phyloP scores from a whole-genome alignment of 495 filamentous ascomycete genomes.

The Aspergillus heteromorphus region DNA sequence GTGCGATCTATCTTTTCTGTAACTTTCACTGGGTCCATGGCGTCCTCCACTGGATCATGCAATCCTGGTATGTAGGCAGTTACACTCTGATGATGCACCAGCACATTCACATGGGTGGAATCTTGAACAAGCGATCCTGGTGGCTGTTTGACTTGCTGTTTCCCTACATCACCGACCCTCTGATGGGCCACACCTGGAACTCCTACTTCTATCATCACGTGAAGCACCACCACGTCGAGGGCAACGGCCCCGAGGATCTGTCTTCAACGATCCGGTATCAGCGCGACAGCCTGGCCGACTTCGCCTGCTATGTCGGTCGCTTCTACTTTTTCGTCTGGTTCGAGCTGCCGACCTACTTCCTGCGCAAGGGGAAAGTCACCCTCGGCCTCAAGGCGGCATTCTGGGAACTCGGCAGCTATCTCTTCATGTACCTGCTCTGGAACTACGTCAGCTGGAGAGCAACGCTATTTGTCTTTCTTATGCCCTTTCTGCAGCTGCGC shows the following conservation, averaged over 20 bases:
- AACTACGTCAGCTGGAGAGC: constrained; percentile 44
- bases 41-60: constrained; percentile 55
- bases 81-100: constrained; percentile 81
- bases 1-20: constrained; percentile 57
- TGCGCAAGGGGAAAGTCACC: constrained; percentile 45
- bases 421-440: constrained; percentile 42
- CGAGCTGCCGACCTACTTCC: constrained; percentile 70
- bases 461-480: constrained; percentile 53
- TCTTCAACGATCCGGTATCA: constrained; percentile 73
- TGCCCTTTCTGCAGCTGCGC: constrained; percentile 56
- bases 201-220: constrained; percentile 81
- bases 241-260: constrained; percentile 71
- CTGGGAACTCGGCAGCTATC: constrained; percentile 54
- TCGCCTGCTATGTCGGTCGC: constrained; percentile 62
- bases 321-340: constrained; percentile 69
- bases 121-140: constrained; percentile 45
- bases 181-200: constrained; percentile 81
- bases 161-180: constrained; percentile 67
- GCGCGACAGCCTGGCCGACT: constrained; percentile 58
- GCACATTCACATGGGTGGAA: constrained; percentile 73
- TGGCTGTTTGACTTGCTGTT: constrained; percentile 54
- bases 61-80: constrained; percentile 58
- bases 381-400: constrained; percentile 47
- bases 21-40: constrained; percentile 62
- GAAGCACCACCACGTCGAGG: constrained; percentile 80